Evolutionary conservation across 2,329 filamentous ascomycete species (phyloP).

Genomic region (Pezicula neosporulosa): DNA sequence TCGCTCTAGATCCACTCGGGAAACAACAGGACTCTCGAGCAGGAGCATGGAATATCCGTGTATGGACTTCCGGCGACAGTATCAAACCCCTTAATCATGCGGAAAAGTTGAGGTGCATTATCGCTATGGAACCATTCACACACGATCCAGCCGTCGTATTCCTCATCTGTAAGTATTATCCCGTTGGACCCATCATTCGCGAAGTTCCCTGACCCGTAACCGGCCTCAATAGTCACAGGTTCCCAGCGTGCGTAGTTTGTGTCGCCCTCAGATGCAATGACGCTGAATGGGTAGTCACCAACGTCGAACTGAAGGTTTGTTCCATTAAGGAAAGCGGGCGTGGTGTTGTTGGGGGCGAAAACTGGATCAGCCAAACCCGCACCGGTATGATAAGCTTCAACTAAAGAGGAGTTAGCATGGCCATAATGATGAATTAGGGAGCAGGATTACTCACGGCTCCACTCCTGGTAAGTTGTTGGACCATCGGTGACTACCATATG

Average conservation of each 20-base stretch:
- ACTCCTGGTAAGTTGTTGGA: slow-evolving; percentile 1
- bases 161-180: slow-evolving; percentile 8
- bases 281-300: slow-evolving; percentile 10
- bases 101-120: slow-evolving; percentile 21
- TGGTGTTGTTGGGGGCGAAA: slow-evolving; percentile 6
- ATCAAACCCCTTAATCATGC: slow-evolving; percentile 18
- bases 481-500: slow-evolving; percentile 1
- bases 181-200: slow-evolving; percentile 9
- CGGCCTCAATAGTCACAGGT: slow-evolving; percentile 8
- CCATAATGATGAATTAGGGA: background rate
- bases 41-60: slow-evolving; percentile 10
- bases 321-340: slow-evolving; percentile 17
- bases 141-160: slow-evolving; percentile 20
- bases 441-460: slow-evolving; percentile 2
- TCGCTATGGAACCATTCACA: slow-evolving; percentile 22
- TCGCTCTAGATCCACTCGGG: slow-evolving; percentile 8
- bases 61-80: background rate
- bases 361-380: slow-evolving; percentile 19
- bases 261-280: slow-evolving; percentile 17
- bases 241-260: slow-evolving; percentile 17
- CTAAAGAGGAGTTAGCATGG: slow-evolving; percentile 7
- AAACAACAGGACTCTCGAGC: slow-evolving; percentile 14
- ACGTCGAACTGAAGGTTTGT: slow-evolving; percentile 20
- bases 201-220: slow-evolving; percentile 12
- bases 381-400: slow-evolving; percentile 21